Percentiles rank a stretch among this genome's conserved stretches.
These are phyloP conservation scores for Astrothelium macrocarpum DNA, from an alignment of 495 filamentous ascomycete species.

Conservation along the genomic window DNA sequence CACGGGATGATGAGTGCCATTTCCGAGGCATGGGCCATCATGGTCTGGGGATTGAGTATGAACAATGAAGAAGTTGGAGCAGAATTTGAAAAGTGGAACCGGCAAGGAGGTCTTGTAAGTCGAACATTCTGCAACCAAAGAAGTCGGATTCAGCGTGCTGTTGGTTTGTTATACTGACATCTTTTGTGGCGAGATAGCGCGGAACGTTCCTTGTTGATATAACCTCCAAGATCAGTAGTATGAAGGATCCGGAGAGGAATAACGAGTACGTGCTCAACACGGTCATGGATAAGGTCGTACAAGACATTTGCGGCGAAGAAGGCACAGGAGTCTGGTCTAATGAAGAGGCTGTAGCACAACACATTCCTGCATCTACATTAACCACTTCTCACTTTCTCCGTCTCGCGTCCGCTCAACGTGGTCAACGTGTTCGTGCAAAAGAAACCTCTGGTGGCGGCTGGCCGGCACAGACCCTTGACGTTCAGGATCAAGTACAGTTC, in stretches of 20 bases:
- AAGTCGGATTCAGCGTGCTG: not conserved
- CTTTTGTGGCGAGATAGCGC: not conserved
- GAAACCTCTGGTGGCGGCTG: conserved; percentile 14
- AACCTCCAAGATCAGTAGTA: conserved; percentile 51
- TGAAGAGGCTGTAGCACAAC: conserved; percentile 50
- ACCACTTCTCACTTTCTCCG: conserved; percentile 56
- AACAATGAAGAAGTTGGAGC: conserved; percentile 52
- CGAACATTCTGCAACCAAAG: not conserved
- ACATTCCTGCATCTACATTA: conserved; percentile 58
- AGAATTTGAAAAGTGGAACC: conserved; percentile 53
- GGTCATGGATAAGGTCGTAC: conserved; percentile 67
- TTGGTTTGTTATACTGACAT: not conserved
- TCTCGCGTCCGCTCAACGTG: conserved; percentile 53
- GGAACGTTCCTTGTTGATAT: conserved; percentile 55
- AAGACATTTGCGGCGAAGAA: conserved; percentile 58
- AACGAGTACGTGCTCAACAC: conserved; percentile 48
- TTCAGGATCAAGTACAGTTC: conserved; percentile 39
- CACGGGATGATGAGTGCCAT: conserved; percentile 56
- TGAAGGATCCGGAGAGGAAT: conserved; percentile 29
- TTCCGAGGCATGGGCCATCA: conserved; percentile 57
- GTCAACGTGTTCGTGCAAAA: conserved; percentile 39
- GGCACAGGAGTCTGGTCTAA: conserved; percentile 60
- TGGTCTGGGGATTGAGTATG: conserved; percentile 51
- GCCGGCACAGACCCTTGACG: conserved; percentile 31
- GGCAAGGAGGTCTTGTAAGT: conserved; percentile 42